Evolutionary conservation across 2,329 filamentous ascomycete genomes (phyloP), one percentile per base, ranked within the genome.

Genomic region (Trichophyton benhamiae): DNA sequence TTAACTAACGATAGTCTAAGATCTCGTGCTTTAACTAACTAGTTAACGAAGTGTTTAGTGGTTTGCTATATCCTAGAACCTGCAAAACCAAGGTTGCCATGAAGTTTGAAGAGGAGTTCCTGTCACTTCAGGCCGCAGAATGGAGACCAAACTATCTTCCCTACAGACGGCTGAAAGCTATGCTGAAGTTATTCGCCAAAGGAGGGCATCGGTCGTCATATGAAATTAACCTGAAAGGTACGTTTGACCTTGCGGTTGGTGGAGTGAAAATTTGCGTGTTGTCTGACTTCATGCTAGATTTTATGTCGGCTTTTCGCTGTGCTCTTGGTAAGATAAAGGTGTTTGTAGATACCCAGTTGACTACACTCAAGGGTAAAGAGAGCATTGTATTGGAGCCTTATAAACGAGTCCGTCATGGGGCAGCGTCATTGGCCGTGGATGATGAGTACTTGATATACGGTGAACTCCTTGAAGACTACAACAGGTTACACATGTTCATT

Each of bases 81-180:
- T 15, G 7, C n/a, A 11, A n/a, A 17, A 7, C 15, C 11, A 44
- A 52, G 46, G 46, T 22, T 48, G 62, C 22, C 30, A 72, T 72
- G 72, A 68, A 65, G 52, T 72, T 73, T 57, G 68, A 69, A 5
- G 63, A 66, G n/a, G 60, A 71, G 38, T 68, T 69, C 6, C 66
- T 71, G 57, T 62, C 33, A 7, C 60, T 65, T 52, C 64, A 67
- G 22, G 60, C 70, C 3, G 66, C 70, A 3, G 68, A 70, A 60
- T 73, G 69, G 71, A 62, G 63, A 2, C 38, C 64, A 9, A 58
- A 63, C 20, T 72, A 72, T 61, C 60, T 71, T 22, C 66, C 69
- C 53, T 72, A 73, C 59, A 64, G 67, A 48, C 60, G 57, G 22
- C 57, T 74, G 25, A 70, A 72, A 46, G 49, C 13, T 53, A 46